Evolutionary conservation across 192 early-diverging fungal genomes (phyloP).

Genomic region (Backusella westeae): DNA sequence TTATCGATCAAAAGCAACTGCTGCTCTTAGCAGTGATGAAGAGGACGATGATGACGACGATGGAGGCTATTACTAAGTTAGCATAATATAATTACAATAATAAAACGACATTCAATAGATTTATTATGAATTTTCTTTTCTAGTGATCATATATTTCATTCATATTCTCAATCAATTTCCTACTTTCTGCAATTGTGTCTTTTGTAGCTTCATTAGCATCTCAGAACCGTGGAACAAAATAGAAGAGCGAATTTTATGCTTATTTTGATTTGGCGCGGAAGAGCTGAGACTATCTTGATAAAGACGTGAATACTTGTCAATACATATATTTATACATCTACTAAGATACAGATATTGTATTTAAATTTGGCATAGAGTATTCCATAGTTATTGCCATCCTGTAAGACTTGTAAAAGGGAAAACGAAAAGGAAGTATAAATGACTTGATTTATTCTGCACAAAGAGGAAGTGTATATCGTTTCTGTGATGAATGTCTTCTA

Average conservation of each 20-base stretch:
- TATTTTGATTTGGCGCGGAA: not conserved
- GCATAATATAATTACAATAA: not conserved
- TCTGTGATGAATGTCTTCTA: not conserved
- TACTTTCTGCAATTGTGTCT: not conserved
- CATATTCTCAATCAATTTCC: not conserved
- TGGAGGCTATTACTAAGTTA: slow-evolving; percentile 30
- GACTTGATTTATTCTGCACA: not conserved
- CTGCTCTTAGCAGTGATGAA: slow-evolving; percentile 57
- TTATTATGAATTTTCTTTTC: not conserved
- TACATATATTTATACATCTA: not conserved
- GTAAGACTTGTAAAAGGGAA: too few species aligned
- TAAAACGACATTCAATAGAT: not conserved
- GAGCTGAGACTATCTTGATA: not conserved
- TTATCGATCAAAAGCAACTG: slow-evolving; percentile 51
- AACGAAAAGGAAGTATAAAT: not conserved
- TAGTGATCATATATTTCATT: not conserved
- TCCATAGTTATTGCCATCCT: not conserved
- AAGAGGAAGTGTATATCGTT: not conserved
- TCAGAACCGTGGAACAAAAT: not conserved
- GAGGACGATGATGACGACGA: slow-evolving; percentile 45
- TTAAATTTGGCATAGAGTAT: not conserved
- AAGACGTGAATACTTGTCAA: not conserved
- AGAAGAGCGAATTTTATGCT: not conserved
- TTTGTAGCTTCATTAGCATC: not conserved
- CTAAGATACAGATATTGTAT: not conserved